phyloP scores from a whole-genome alignment of 345 rosid species.

The Salix suchowensis region DNA sequence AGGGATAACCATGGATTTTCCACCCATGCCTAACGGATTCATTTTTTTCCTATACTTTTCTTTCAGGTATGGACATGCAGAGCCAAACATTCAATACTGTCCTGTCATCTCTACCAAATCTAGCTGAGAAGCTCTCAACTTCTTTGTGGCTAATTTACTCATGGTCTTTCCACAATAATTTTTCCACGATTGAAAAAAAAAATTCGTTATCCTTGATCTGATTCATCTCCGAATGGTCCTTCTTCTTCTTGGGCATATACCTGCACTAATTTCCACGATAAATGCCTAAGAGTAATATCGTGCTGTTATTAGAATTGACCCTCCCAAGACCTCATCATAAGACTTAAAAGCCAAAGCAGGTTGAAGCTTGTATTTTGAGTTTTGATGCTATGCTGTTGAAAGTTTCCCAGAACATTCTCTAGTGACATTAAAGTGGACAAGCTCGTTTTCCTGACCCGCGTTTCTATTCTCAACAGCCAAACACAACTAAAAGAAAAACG shows the following conservation, averaged over 20 bases:
- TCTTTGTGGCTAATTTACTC: background rate
- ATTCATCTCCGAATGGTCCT: background rate
- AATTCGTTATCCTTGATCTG: background rate
- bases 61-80: background rate
- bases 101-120: background rate
- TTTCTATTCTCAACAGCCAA: background rate
- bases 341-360: background rate
- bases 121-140: background rate
- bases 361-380: background rate
- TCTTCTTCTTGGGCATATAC: background rate
- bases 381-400: background rate
- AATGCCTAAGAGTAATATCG: background rate
- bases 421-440: background rate
- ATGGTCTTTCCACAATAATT: background rate
- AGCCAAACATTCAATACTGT: background rate
- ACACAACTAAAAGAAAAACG: background rate
- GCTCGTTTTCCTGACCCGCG: background rate
- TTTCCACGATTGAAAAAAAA: background rate
- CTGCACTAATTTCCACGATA: background rate
- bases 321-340: background rate
- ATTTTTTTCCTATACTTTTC: background rate
- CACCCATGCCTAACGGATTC: background rate
- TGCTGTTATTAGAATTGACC: background rate
- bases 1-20: background rate
- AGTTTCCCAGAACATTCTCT: background rate